Conservation (phyloP, 331 rosid genomes). For the Prunus yedoensis region DNA sequence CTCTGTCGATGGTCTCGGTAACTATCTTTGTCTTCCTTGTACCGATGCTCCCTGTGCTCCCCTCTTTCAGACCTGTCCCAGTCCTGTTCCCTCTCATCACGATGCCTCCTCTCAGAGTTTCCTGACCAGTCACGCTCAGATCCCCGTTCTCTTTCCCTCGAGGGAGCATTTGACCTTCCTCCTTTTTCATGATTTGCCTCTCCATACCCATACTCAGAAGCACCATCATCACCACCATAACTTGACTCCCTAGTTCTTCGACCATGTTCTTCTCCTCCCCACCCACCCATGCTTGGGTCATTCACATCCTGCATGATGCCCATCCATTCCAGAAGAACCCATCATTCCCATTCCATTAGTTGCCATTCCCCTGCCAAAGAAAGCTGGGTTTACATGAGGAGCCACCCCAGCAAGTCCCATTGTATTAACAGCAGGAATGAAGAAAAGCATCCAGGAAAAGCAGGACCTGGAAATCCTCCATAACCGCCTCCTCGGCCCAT, state of each 20-base stretch:
- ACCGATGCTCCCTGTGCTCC: constrained; percentile 39
- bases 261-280: constrained; percentile 54
- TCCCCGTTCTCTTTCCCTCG: constrained; percentile 53
- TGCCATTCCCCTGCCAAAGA: constrained; percentile 53
- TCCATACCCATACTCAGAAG: constrained; percentile 52
- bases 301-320: constrained; percentile 52
- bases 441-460: constrained; percentile 45
- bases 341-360: constrained; percentile 56
- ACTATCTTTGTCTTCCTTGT: constrained; percentile 45
- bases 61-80: constrained; percentile 38
- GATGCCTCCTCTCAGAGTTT: constrained; percentile 53
- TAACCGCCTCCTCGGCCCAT: constrained; percentile 51
- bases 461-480: constrained; percentile 49
- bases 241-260: constrained; percentile 50
- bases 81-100: constrained; percentile 52
- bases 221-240: constrained; percentile 54
- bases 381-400: constrained; percentile 59
- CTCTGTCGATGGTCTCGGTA: constrained; percentile 42
- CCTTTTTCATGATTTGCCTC: constrained; percentile 54
- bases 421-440: constrained; percentile 40
- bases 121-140: constrained; percentile 62
- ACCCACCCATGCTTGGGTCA: constrained; percentile 52
- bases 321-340: constrained; percentile 50
- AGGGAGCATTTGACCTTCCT: constrained; percentile 36
- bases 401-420: constrained; percentile 51